These are phyloP conservation scores for Thinopyrum elongatum DNA, from an alignment of 176 grass and related monocot species.

Conservation along the genomic window DNA sequence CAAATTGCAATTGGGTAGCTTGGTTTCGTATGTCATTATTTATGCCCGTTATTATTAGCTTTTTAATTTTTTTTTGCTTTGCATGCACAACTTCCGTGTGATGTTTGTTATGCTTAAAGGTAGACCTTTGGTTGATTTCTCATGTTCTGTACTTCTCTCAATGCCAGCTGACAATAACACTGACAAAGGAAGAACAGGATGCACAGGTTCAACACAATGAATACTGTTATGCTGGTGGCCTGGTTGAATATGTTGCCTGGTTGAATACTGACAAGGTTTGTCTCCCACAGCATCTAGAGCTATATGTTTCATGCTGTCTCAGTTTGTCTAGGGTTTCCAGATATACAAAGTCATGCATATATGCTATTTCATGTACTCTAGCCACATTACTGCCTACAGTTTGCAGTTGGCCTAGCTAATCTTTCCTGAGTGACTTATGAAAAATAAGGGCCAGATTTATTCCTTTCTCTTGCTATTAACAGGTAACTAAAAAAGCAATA, in stretches of 20 bases:
- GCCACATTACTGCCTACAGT: slow-evolving; percentile 2
- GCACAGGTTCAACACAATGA: slow-evolving; percentile 65
- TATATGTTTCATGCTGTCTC: slow-evolving; percentile 13
- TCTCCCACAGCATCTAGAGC: not conserved
- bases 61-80: not conserved
- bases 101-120: slow-evolving; percentile 15
- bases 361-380: not conserved
- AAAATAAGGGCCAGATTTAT: not conserved
- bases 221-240: slow-evolving; percentile 91
- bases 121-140: slow-evolving; percentile 18
- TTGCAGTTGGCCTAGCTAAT: slow-evolving; percentile 9
- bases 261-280: slow-evolving; percentile 96
- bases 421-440: slow-evolving; percentile 14
- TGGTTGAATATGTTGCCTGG: slow-evolving; percentile 96
- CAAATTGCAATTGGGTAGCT: not conserved
- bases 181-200: slow-evolving; percentile 74
- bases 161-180: slow-evolving; percentile 76
- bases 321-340: not conserved
- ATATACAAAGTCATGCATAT: not conserved
- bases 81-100: not conserved
- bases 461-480: slow-evolving; percentile 1
- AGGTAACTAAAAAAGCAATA: not conserved
- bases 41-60: not conserved
- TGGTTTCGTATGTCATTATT: slow-evolving; percentile 22
- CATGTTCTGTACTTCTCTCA: slow-evolving; percentile 23